These are phyloP conservation scores for Cercospora nicotianae DNA, from an alignment of 2,329 filamentous ascomycete genomes.

Conservation along the genomic window DNA sequence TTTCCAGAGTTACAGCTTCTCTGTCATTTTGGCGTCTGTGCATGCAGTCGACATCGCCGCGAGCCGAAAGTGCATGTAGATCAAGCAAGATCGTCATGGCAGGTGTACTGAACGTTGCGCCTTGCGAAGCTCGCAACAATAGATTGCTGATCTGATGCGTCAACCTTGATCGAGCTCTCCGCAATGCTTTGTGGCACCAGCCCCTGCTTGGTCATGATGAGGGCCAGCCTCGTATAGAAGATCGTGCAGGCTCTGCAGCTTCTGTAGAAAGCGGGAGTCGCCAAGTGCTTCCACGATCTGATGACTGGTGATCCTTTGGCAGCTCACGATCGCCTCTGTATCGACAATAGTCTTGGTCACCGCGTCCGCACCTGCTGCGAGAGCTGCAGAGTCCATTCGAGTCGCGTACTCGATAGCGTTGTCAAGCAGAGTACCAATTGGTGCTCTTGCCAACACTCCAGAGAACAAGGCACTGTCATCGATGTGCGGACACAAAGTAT, in stretches of 20 bases:
- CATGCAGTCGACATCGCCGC: constrained; percentile 21
- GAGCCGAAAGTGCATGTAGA: constrained; percentile 25
- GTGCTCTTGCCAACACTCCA: constrained; percentile 22
- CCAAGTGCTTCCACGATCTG: constrained; percentile 22
- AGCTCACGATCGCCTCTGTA: constrained; percentile 20
- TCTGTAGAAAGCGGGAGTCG: constrained; percentile 20
- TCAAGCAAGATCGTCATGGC: constrained; percentile 24
- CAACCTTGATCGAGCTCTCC: constrained; percentile 21
- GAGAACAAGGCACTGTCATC: constrained; percentile 26
- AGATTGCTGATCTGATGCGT: constrained; percentile 27
- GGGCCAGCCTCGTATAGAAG: neutral
- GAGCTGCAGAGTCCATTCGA: constrained; percentile 16
- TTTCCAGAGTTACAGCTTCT: constrained; percentile 14
- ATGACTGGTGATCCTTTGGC: constrained; percentile 24
- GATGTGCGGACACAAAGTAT: constrained; percentile 23
- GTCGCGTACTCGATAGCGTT: constrained; percentile 22
- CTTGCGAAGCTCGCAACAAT: constrained; percentile 24
- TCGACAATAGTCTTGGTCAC: constrained; percentile 18
- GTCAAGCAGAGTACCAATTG: constrained; percentile 23
- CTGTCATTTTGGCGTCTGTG: constrained; percentile 20
- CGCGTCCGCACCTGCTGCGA: constrained; percentile 22
- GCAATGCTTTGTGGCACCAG: constrained; percentile 25
- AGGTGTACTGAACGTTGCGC: constrained; percentile 15
- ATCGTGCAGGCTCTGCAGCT: constrained; percentile 13
- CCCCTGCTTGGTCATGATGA: neutral